phyloP scores from a whole-genome alignment of 139 green algal genomes.

The Klebsormidium nitens region DNA sequence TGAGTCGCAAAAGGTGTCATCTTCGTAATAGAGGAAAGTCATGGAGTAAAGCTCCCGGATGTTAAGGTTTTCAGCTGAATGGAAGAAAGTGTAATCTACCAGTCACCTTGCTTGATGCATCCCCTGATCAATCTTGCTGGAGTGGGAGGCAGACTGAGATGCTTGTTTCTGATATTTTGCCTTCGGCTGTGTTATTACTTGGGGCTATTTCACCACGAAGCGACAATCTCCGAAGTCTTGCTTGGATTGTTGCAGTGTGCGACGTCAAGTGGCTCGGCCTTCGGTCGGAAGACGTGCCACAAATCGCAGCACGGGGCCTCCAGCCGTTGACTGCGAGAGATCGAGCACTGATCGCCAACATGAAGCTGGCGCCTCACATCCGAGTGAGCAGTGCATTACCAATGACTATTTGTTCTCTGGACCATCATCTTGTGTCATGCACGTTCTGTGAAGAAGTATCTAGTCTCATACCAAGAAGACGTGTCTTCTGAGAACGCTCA shows the following conservation, averaged over 20 bases:
- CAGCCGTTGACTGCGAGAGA: constrained; percentile 36
- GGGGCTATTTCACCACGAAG: too few relatives aligned
- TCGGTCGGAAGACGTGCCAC: constrained; percentile 47
- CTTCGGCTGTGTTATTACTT: not conserved
- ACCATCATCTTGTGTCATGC: too few relatives aligned
- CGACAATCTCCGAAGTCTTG: not conserved
- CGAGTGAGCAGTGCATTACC: too few relatives aligned
- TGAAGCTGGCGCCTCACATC: too few relatives aligned
- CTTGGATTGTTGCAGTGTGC: constrained; percentile 43
- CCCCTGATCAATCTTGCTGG: too few relatives aligned
- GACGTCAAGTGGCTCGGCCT: constrained; percentile 70
- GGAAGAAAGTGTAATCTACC: not conserved
- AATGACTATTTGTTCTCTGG: too few relatives aligned
- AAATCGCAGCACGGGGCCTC: constrained; percentile 43
- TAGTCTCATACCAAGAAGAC: too few relatives aligned
- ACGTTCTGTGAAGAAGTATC: too few relatives aligned
- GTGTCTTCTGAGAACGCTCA: too few relatives aligned
- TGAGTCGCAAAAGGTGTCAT: not conserved
- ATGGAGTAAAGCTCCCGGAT: not conserved
- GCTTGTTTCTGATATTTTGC: not conserved
- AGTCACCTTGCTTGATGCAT: not conserved
- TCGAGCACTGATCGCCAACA: too few relatives aligned
- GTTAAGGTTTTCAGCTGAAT: too few relatives aligned
- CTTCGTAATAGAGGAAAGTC: not conserved
- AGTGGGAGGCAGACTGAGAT: too few relatives aligned